phyloP scores from a whole-genome alignment of 2,329 filamentous ascomycete genomes.

The Colletotrichum tofieldiae region DNA sequence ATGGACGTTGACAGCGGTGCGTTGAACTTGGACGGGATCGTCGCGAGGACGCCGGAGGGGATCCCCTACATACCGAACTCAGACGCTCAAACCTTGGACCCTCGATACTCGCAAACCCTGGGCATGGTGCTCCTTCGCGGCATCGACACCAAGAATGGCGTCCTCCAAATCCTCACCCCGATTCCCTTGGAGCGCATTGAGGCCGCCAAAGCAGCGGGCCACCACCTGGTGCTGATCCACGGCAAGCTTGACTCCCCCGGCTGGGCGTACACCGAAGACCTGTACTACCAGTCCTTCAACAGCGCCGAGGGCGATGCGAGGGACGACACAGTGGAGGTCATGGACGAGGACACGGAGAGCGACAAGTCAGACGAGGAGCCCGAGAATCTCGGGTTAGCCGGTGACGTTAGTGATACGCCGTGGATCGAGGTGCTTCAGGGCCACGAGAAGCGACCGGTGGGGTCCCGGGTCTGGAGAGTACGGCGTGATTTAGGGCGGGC shows the following conservation, averaged over 20 bases:
- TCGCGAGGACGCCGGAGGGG: constrained; percentile 63
- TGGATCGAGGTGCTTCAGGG: constrained; percentile 74
- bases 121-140: constrained; percentile 80
- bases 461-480: constrained; percentile 75
- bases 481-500: constrained; percentile 72
- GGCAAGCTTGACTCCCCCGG: constrained; percentile 79
- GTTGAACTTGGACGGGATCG: constrained; percentile 46
- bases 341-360: constrained; percentile 54
- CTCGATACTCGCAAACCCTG: constrained; percentile 70
- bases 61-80: constrained; percentile 76
- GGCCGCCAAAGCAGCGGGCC: constrained; percentile 57
- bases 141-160: constrained; percentile 69
- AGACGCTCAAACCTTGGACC: constrained; percentile 70
- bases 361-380: constrained; percentile 52
- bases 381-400: constrained; percentile 45
- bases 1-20: constrained; percentile 43
- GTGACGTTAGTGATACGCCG: constrained; percentile 57
- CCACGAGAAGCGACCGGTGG: constrained; percentile 69
- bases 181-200: constrained; percentile 60
- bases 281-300: constrained; percentile 59
- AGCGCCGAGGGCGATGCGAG: constrained; percentile 44
- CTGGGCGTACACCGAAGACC: constrained; percentile 79
- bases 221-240: constrained; percentile 74
- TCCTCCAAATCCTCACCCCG: constrained; percentile 78
- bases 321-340: constrained; percentile 53